Evolutionary conservation across 805 yeast species (phyloP), one percentile per base, ranked within the genome.

Genomic region (Grigorovia jiainica): DNA sequence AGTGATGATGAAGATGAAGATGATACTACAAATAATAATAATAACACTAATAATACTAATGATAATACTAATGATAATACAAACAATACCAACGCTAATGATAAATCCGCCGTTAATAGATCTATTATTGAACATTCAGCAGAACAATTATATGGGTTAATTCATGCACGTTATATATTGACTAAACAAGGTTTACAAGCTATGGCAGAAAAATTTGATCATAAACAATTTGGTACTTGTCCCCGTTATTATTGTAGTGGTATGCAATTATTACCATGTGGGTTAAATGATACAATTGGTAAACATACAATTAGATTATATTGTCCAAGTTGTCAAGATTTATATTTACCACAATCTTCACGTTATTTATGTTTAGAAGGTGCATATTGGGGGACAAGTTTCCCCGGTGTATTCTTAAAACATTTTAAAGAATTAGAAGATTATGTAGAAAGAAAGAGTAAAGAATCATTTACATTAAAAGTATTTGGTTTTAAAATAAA

Each of bases 381-480:
- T 5, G 96, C 97, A 1, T 92, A 82, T 55, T 92, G 94, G 67
- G 97, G 98, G 5, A 87, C 97, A 0, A 80, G 94, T 29, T 92
- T 92, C 66, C 92, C 96, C 1, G 97, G 96, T 2, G 73, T 92
- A 51, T 83, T 92, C 54, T 76, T 92, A 46, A 84, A 87, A 58
- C 82, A 85, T 74, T 87, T 82, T 65, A 87, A 92, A n/a, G 97
- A 87, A 49, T 76, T 87, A 39, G 95, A 83, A 57, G 76, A 76
- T 52, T 87, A 83, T 54, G 79, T 86, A 50, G 70, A 72, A 43
- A 69, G 75, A 44, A 70, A 83, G 54, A 67, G 76, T 48, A 76
- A 73, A 34, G 61, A 60, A 10, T 51, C 57, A 1, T 81, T 73
- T 58, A 82, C 84, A 39, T 72, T 87, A 55, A 84, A 79, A 58